A percentile compares a stretch with the other conserved stretches of the same genome.
phyloP scores from a whole-genome alignment of 805 yeast species.

The Suhomyces canberraensis region DNA sequence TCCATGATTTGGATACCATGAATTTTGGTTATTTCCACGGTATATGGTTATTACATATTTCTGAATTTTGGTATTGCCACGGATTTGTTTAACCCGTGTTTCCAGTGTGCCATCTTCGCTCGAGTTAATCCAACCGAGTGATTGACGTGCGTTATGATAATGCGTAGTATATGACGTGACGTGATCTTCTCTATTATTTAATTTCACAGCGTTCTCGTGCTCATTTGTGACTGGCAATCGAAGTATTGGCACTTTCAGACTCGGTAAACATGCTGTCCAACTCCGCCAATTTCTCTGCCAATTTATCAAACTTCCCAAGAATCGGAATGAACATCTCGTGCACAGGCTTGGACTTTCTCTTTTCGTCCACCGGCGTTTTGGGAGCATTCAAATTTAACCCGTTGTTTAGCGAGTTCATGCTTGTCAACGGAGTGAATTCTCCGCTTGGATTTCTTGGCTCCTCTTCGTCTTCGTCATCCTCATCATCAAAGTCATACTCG shows the following conservation, averaged over 20 bases:
- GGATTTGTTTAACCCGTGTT: no score
- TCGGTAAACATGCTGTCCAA: constrained; percentile 20
- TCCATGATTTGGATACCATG: no score
- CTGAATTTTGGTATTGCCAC: no score
- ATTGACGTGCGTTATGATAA: no score
- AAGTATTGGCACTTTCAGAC: neutral
- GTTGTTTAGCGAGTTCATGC: constrained; percentile 27
- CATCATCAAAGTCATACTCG: constrained; percentile 6
- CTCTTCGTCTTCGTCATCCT: constrained; percentile 17
- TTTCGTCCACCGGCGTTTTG: constrained; percentile 14
- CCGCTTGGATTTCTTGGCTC: constrained; percentile 11
- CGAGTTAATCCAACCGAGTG: no score
- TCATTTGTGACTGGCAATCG: no score
- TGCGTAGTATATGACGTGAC: no score
- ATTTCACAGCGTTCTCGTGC: no score
- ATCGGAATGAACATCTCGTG: constrained; percentile 58
- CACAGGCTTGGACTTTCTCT: constrained; percentile 35
- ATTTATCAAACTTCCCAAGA: constrained; percentile 45
- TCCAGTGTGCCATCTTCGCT: no score
- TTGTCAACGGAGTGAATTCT: constrained; percentile 35
- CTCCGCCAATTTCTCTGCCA: constrained; percentile 41
- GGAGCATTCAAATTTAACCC: constrained; percentile 8
- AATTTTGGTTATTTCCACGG: no score
- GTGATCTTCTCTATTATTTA: no score
- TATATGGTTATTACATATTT: no score